Conservation (phyloP, 495 filamentous ascomycete genomes). For the Penicillium coprophilum region DNA sequence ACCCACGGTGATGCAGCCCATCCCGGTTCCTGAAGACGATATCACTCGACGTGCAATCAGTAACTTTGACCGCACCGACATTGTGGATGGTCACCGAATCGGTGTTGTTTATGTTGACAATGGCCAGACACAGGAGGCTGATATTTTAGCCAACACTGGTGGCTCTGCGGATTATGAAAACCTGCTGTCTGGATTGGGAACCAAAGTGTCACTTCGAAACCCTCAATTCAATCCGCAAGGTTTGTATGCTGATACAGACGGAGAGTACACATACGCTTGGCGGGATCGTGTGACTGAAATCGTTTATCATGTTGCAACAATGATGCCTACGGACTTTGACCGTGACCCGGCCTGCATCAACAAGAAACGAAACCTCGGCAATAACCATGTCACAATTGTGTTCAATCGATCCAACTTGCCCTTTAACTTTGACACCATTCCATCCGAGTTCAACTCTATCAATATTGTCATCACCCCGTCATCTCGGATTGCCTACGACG, state of each 20-base stretch:
- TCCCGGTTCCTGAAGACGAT: conserved; percentile 82
- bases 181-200: conserved; percentile 78
- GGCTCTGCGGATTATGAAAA: conserved; percentile 83
- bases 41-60: conserved; percentile 71
- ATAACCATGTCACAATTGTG: conserved; percentile 97
- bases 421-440: conserved; percentile 89
- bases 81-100: conserved; percentile 93
- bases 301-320: conserved; percentile 90
- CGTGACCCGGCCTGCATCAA: conserved; percentile 70
- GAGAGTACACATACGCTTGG: conserved; percentile 87
- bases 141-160: conserved; percentile 79
- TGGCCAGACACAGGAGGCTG: conserved; percentile 73
- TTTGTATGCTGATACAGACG: conserved; percentile 80
- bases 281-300: conserved; percentile 92
- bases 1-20: conserved; percentile 65
- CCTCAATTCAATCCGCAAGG: conserved; percentile 93
- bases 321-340: conserved; percentile 88
- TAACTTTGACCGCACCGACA: conserved; percentile 81
- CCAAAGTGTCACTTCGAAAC: conserved; percentile 71
- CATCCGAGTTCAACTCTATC: conserved; percentile 90
- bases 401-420: conserved; percentile 91
- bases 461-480: conserved; percentile 94
- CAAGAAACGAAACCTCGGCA: conserved; percentile 96
- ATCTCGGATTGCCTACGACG: conserved; percentile 50
- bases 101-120: conserved; percentile 90